These are phyloP conservation scores for Didymella glomerata DNA, from an alignment of 2,329 filamentous ascomycete species.

Conservation along the genomic window DNA sequence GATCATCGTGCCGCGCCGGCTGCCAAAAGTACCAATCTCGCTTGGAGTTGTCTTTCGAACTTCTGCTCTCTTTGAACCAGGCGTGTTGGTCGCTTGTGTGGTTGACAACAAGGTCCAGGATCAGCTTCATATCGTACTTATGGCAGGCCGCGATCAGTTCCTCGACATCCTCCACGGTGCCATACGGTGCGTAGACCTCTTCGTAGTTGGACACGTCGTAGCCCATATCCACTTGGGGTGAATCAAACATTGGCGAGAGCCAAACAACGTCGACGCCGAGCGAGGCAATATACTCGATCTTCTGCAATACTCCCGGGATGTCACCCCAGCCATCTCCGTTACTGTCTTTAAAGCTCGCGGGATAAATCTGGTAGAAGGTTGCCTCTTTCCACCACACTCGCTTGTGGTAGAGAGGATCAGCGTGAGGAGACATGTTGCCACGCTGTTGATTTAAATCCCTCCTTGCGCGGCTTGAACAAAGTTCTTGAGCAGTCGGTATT, in stretches of 20 bases:
- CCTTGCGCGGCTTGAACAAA: not conserved
- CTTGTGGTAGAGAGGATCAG: constrained; percentile 32
- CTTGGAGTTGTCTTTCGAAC: constrained; percentile 68
- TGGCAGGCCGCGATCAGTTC: constrained; percentile 67
- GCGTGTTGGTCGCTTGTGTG: constrained; percentile 76
- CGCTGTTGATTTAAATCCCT: not conserved
- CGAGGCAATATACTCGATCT: constrained; percentile 63
- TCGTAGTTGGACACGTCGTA: constrained; percentile 76
- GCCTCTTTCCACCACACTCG: constrained; percentile 58
- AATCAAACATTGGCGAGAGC: constrained; percentile 72
- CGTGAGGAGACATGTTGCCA: constrained; percentile 37
- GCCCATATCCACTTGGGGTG: constrained; percentile 73
- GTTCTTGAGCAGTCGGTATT: not conserved
- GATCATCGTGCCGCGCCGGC: constrained; percentile 60
- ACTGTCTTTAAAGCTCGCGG: constrained; percentile 58
- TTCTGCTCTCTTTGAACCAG: constrained; percentile 74
- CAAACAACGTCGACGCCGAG: constrained; percentile 72
- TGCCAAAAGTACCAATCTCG: constrained; percentile 78
- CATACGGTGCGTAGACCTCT: constrained; percentile 70
- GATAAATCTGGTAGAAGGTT: constrained; percentile 57
- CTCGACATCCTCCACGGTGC: constrained; percentile 72
- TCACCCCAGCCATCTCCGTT: constrained; percentile 69
- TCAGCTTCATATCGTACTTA: constrained; percentile 71
- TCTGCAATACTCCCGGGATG: constrained; percentile 68
- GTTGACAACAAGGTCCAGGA: constrained; percentile 80